Conservation (phyloP, 164 flowering plant species). For the Houttuynia cordata region DNA sequence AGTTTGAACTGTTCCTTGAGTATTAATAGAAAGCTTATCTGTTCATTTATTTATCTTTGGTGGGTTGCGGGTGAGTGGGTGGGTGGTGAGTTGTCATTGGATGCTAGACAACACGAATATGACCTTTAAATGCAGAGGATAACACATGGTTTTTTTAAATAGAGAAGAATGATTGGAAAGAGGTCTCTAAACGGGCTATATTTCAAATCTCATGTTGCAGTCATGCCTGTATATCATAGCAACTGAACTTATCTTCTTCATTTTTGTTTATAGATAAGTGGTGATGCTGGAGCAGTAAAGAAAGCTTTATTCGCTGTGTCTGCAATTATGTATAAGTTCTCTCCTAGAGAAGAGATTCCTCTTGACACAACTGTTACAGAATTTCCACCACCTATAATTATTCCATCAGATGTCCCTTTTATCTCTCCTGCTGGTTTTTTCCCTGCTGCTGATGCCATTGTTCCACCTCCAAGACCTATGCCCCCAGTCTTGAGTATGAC, state of each 20-base stretch:
- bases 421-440: slow-evolving; percentile 64
- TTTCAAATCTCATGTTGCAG: neutral
- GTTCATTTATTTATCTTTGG: too few species aligned
- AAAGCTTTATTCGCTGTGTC: slow-evolving; percentile 79
- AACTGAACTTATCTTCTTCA: neutral
- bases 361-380: slow-evolving; percentile 62
- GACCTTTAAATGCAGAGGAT: too few species aligned
- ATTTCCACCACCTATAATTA: slow-evolving; percentile 66
- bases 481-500: slow-evolving; percentile 47
- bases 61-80: too few species aligned
- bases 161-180: too few species aligned
- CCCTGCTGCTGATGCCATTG: slow-evolving; percentile 45
- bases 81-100: too few species aligned
- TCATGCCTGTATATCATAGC: neutral
- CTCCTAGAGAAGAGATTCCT: slow-evolving; percentile 77
- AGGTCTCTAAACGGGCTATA: too few species aligned
- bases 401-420: slow-evolving; percentile 81
- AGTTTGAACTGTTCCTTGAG: too few species aligned
- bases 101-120: too few species aligned
- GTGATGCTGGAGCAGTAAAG: slow-evolving; percentile 69
- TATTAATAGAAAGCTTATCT: too few species aligned
- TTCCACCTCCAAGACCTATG: slow-evolving; percentile 40
- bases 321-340: slow-evolving; percentile 79
- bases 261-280: slow-evolving; percentile 41
- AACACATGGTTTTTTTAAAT: too few species aligned